A percentile compares a stretch with the other conserved stretches of the same genome.
Evolutionary conservation across 2,329 filamentous ascomycete genomes (phyloP).

Genomic region (Cladosporium phlei): DNA sequence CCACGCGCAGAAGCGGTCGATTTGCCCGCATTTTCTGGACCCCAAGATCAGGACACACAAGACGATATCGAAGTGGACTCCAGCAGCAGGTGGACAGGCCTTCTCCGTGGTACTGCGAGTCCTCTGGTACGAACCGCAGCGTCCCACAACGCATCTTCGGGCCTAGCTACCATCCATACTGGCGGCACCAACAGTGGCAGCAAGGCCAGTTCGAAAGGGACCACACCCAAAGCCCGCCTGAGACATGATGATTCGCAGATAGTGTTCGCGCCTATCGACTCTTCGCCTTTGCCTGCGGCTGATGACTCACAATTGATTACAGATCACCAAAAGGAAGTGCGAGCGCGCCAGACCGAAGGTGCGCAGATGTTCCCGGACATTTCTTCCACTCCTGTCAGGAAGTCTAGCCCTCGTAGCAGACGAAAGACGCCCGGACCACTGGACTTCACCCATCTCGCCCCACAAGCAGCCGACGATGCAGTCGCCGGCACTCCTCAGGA

Average conservation of each 20-base stretch:
- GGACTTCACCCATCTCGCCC: slow-evolving; percentile 21
- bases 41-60: slow-evolving; percentile 14
- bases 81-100: slow-evolving; percentile 5
- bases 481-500: slow-evolving; percentile 41
- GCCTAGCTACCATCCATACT: slow-evolving; percentile 2
- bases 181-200: slow-evolving; percentile 1
- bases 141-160: neutral
- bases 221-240: slow-evolving; percentile 40
- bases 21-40: slow-evolving; percentile 26
- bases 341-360: slow-evolving; percentile 63
- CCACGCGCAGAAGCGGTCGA: neutral
- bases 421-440: slow-evolving; percentile 24
- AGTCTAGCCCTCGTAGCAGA: slow-evolving; percentile 11
- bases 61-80: neutral
- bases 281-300: slow-evolving; percentile 41
- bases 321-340: slow-evolving; percentile 72
- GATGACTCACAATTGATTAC: slow-evolving; percentile 70
- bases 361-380: slow-evolving; percentile 65
- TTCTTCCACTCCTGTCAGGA: slow-evolving; percentile 47
- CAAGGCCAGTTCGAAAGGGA: neutral
- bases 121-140: slow-evolving; percentile 21
- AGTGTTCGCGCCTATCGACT: slow-evolving; percentile 65
- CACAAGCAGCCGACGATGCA: slow-evolving; percentile 24
- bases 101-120: slow-evolving; percentile 14
- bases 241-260: slow-evolving; percentile 81